A percentile compares a stretch with the other conserved stretches of the same genome.
Conservation (phyloP, 345 rosid genomes). For the Salix suchowensis region DNA sequence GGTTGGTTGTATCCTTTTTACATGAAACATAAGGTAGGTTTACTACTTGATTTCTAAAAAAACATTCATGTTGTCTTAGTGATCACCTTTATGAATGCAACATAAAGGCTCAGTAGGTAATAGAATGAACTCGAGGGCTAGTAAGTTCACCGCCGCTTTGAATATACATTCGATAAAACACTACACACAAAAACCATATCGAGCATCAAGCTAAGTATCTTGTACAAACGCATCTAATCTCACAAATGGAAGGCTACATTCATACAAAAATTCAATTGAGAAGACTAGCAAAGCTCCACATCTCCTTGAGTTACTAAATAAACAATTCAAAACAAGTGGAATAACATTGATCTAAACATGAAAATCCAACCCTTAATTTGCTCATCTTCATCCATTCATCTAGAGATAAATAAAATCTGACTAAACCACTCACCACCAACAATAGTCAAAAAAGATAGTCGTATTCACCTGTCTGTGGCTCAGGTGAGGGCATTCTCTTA, state of each 20-base stretch:
- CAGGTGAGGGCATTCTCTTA: conserved; percentile 6
- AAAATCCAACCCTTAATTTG: not conserved
- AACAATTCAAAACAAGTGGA: not conserved
- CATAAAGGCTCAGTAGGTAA: no score
- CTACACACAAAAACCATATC: not conserved
- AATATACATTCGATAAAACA: not conserved
- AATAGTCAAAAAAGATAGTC: not conserved
- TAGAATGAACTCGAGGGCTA: no score
- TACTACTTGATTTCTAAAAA: no score
- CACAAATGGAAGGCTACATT: not conserved
- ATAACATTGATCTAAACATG: not conserved
- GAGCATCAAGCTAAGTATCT: not conserved
- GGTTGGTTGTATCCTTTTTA: no score
- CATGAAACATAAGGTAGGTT: no score
- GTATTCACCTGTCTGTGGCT: not conserved
- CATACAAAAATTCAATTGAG: not conserved
- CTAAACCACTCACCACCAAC: not conserved
- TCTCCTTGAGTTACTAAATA: not conserved
- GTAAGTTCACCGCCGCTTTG: not conserved
- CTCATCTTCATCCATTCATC: not conserved
- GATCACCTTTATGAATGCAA: no score
- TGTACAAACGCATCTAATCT: not conserved
- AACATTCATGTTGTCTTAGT: no score
- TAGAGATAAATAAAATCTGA: not conserved
- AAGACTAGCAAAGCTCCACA: not conserved